These are phyloP conservation scores for Ceratobasidium theobromae DNA, from an alignment of 1,284 basidiomycete genomes.

Conservation along the genomic window DNA sequence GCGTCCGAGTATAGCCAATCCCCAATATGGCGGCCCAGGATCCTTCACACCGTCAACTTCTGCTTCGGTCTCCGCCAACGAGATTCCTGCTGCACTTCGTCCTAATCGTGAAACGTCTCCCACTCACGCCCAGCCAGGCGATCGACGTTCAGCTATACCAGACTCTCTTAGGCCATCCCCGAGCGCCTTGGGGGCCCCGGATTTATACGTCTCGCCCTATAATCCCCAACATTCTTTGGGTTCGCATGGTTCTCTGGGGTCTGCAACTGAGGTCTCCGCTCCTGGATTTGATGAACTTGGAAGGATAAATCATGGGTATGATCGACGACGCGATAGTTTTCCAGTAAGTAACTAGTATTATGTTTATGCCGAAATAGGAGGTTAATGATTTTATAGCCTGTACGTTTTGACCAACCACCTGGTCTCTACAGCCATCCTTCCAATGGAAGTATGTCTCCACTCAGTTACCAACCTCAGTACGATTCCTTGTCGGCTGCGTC, in stretches of 20 bases:
- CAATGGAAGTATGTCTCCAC: conserved; percentile 19
- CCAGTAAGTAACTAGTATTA: conserved; percentile 52
- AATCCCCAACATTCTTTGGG: conserved; percentile 43
- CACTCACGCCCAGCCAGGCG: conserved; percentile 13
- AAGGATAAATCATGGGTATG: conserved; percentile 46
- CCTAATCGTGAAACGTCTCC: conserved; percentile 1
- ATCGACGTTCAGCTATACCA: conserved; percentile 50
- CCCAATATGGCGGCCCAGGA: conserved; percentile 73
- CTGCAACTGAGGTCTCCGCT: conserved; percentile 55
- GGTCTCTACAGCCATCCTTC: conserved; percentile 3
- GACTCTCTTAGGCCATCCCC: conserved; percentile 56
- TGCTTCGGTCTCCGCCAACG: conserved; percentile 40
- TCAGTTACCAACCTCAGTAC: conserved; percentile 29
- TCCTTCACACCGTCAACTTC: conserved; percentile 60
- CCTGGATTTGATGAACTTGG: conserved; percentile 68
- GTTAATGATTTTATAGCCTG: not conserved
- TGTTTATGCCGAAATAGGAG: not conserved
- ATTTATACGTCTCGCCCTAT: conserved; percentile 75
- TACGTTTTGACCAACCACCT: not conserved
- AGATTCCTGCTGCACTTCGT: conserved; percentile 13
- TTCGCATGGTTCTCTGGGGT: conserved; percentile 35
- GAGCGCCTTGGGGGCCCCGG: conserved; percentile 58
- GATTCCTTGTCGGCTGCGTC: conserved; percentile 31
- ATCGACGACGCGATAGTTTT: conserved; percentile 56
- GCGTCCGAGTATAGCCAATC: conserved; percentile 54